Percentiles rank a stretch among this genome's conserved stretches.
Conservation (phyloP, 805 yeast species). For the Wickerhamomyces queroliae region DNA sequence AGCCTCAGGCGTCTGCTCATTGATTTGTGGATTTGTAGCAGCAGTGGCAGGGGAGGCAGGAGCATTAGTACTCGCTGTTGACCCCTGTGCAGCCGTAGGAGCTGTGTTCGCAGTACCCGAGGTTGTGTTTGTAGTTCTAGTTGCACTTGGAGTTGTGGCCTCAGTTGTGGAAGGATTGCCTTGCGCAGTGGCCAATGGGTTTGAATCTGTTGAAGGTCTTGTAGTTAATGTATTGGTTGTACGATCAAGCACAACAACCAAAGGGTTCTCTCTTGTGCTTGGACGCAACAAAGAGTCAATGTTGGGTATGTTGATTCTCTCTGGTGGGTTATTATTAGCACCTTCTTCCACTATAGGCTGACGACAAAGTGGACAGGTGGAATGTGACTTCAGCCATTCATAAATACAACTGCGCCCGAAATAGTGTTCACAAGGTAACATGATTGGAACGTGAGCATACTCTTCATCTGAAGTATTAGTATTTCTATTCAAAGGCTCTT, state of each 20-base stretch:
- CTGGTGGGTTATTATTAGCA: slow-evolving; percentile 7
- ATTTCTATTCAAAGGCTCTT: too few relatives aligned
- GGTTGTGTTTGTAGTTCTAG: too few relatives aligned
- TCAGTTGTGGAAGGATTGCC: slow-evolving; percentile 5
- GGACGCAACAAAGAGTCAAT: slow-evolving; percentile 8
- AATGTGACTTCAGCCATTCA: slow-evolving; percentile 74
- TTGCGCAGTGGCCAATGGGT: background rate
- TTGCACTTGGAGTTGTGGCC: slow-evolving; percentile 4
- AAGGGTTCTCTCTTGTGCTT: slow-evolving; percentile 11
- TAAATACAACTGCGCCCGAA: slow-evolving; percentile 84
- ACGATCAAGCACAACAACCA: slow-evolving; percentile 13
- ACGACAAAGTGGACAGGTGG: slow-evolving; percentile 87
- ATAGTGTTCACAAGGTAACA: slow-evolving; percentile 79
- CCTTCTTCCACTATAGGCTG: slow-evolving; percentile 25
- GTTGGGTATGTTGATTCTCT: slow-evolving; percentile 18
- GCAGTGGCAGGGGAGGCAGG: too few relatives aligned
- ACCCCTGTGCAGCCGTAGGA: too few relatives aligned
- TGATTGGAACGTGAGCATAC: slow-evolving; percentile 59
- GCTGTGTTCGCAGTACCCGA: too few relatives aligned
- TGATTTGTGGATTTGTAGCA: too few relatives aligned
- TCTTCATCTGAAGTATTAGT: slow-evolving; percentile 8
- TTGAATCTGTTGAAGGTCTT: background rate
- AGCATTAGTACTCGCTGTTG: too few relatives aligned
- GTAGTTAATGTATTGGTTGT: slow-evolving; percentile 15
- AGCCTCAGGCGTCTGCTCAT: too few relatives aligned